Conservation (phyloP, 176 grass and related monocot species). For the Musa acuminata region DNA sequence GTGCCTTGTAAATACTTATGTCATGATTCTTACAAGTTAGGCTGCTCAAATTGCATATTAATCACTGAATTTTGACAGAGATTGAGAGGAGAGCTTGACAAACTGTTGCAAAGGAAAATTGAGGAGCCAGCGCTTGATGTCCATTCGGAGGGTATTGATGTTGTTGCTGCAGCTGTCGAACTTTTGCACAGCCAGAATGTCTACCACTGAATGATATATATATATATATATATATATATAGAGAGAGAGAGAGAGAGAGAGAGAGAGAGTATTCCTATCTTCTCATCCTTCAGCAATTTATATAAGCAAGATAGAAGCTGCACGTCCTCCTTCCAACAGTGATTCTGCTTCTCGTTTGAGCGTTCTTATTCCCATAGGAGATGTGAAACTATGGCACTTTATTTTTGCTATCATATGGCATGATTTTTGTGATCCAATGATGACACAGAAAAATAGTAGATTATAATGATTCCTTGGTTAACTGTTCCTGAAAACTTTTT, state of each 20-base stretch:
- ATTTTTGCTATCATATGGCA: too few relatives aligned
- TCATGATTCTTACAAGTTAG: background rate
- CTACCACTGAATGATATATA: constrained; percentile 22
- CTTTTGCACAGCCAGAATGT: constrained; percentile 63
- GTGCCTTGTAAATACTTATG: too few relatives aligned
- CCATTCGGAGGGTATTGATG: constrained; percentile 59
- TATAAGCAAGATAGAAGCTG: background rate
- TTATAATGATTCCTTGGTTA: too few relatives aligned
- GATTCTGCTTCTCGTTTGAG: background rate
- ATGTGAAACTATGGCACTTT: too few relatives aligned
- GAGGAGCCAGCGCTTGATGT: constrained; percentile 70
- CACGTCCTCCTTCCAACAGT: background rate
- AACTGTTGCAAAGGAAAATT: constrained; percentile 80
- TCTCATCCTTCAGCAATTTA: background rate
- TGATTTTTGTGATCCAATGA: too few relatives aligned
- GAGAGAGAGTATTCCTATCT: background rate
- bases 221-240: too few relatives aligned
- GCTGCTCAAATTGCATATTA: background rate
- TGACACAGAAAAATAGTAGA: too few relatives aligned
- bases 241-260: too few relatives aligned
- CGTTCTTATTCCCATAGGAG: background rate
- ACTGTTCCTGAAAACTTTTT: too few relatives aligned
- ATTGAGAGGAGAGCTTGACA: constrained; percentile 80
- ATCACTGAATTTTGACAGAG: constrained; percentile 37
- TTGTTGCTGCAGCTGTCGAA: constrained; percentile 82